Evolutionary conservation across 2,329 filamentous ascomycete genomes (phyloP).

Genomic region (Fusarium robinianum): DNA sequence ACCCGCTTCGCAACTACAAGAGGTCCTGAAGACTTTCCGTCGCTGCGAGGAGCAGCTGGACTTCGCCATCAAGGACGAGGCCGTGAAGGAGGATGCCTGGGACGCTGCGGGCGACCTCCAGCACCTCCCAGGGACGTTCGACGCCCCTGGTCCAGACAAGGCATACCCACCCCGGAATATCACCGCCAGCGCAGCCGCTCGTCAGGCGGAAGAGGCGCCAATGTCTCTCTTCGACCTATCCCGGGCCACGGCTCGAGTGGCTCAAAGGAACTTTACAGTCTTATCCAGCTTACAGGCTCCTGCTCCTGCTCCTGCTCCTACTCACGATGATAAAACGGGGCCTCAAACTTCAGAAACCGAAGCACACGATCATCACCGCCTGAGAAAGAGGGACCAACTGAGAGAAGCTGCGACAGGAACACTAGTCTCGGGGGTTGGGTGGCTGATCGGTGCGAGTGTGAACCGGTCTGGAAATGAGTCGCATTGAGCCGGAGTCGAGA

Average conservation of each 20-base stretch:
- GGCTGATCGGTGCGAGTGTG: slow-evolving; percentile 64
- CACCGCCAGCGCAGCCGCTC: slow-evolving; percentile 41
- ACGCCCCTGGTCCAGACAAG: slow-evolving; percentile 35
- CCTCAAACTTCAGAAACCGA: slow-evolving; percentile 34
- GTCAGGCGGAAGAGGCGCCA: slow-evolving; percentile 58
- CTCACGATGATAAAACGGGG: slow-evolving; percentile 20
- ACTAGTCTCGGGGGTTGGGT: slow-evolving; percentile 68
- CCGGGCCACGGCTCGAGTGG: slow-evolving; percentile 62
- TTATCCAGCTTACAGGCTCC: slow-evolving; percentile 55
- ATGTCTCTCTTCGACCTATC: slow-evolving; percentile 70
- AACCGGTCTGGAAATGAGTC: slow-evolving; percentile 26
- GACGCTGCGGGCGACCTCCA: slow-evolving; percentile 66
- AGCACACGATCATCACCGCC: slow-evolving; percentile 42
- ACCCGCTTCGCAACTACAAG: slow-evolving; percentile 69
- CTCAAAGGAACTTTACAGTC: slow-evolving; percentile 61
- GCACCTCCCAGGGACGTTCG: slow-evolving; percentile 61
- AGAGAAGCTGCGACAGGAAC: slow-evolving; percentile 70
- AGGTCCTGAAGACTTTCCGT: slow-evolving; percentile 75
- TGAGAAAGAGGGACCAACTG: slow-evolving; percentile 73
- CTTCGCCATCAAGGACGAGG: slow-evolving; percentile 67
- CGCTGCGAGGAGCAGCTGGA: slow-evolving; percentile 79
- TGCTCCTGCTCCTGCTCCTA: slow-evolving; percentile 24
- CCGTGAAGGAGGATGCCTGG: slow-evolving; percentile 70
- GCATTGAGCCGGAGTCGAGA: too few species aligned
- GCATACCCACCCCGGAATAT: slow-evolving; percentile 40